A percentile compares a stretch with the other conserved stretches of the same genome.
Evolutionary conservation across 257 asterid genomes (phyloP).

Genomic region (Nicotiana obtusifolia): DNA sequence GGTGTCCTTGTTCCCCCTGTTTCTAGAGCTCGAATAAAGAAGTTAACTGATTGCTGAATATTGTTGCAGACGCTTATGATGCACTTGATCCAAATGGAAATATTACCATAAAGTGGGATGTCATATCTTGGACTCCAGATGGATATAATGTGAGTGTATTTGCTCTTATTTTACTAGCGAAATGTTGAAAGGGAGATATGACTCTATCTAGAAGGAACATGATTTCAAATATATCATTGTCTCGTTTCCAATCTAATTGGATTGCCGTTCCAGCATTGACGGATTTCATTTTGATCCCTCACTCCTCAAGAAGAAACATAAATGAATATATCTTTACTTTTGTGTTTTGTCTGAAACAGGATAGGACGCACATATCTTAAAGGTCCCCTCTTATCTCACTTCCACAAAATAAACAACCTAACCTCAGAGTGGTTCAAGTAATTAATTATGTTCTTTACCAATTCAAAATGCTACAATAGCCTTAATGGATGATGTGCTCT

Average conservation of each 20-base stretch:
- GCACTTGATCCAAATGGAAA: conserved; percentile 52
- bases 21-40: background rate
- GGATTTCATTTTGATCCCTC: background rate
- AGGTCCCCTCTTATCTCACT: background rate
- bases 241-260: background rate
- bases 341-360: background rate
- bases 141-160: conserved; percentile 44
- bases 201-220: background rate
- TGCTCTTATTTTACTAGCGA: background rate
- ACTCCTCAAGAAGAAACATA: background rate
- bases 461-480: too few relatives aligned
- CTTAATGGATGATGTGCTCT: too few relatives aligned
- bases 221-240: background rate
- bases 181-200: background rate
- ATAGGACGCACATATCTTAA: background rate
- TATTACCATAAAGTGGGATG: conserved; percentile 57
- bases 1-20: background rate
- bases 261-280: background rate
- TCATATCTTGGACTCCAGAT: conserved; percentile 43
- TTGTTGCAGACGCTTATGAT: conserved; percentile 50
- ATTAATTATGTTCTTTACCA: background rate
- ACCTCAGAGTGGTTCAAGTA: background rate
- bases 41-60: background rate
- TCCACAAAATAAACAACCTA: background rate
- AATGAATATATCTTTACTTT: background rate